A percentile compares a stretch with the other conserved stretches of the same genome.
phyloP scores from a whole-genome alignment of 179 eudicot species.

The Patellifolia procumbens region DNA sequence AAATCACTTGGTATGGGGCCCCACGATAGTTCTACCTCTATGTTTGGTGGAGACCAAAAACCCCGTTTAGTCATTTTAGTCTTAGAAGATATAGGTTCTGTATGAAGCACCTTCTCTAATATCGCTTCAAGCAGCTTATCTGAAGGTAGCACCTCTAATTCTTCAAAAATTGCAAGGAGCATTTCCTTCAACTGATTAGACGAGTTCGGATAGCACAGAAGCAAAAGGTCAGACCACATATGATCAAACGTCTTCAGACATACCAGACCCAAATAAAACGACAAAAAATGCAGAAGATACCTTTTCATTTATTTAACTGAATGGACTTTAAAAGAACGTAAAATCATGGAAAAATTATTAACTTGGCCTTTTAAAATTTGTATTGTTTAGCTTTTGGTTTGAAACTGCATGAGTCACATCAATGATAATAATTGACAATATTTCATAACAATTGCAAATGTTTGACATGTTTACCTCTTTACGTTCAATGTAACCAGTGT shows the following conservation, averaged over 20 bases:
- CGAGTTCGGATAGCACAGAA: slow-evolving; percentile 12
- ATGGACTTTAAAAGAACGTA: not conserved
- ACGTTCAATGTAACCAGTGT: slow-evolving; percentile 66
- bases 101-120: slow-evolving; percentile 57
- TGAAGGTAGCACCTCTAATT: slow-evolving; percentile 45
- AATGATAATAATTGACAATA: not conserved
- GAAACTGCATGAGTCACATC: not conserved
- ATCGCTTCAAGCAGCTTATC: slow-evolving; percentile 61
- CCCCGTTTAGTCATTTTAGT: too few relatives aligned
- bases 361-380: not conserved
- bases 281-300: not conserved
- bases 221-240: not conserved
- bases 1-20: too few relatives aligned
- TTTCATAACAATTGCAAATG: not conserved
- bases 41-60: too few relatives aligned
- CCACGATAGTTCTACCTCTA: too few relatives aligned
- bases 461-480: slow-evolving; percentile 43
- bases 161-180: slow-evolving; percentile 64
- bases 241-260: not conserved
- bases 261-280: not conserved
- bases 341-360: not conserved
- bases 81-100: too few relatives aligned
- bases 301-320: not conserved
- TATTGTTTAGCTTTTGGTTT: not conserved
- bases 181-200: slow-evolving; percentile 72